Evolutionary conservation across 441 rosid genomes (phyloP), one percentile per base, ranked within the genome.

Genomic region (Croton laevigatus): DNA sequence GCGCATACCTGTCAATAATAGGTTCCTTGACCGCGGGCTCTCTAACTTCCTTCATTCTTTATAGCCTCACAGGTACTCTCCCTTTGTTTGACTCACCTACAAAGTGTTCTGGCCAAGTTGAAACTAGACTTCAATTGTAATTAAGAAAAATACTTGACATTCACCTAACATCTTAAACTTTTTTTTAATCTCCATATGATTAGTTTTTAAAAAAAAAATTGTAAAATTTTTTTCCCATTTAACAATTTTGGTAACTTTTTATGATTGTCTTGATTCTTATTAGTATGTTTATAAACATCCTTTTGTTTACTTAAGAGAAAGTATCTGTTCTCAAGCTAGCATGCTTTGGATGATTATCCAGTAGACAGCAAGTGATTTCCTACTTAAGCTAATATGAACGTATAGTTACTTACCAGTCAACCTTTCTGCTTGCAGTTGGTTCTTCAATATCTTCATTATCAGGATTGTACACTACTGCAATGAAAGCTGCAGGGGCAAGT

Each of bases 401-500:
- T 58, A 49, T n/a, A n/a, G 22, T 49, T 17, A 7, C 65, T 69
- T n/a, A 64, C 19, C 57, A 54, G 42, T 37, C 42, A 65, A 55
- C 76, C 32, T 73, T 75, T 57, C 71, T 64, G 36, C 80, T 62
- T 74, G 86, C 88, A 94, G 99, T 91, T 83, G 99, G 97, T 59
- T 83, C 89, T 52, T 86, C 97, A 3, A 82, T 91, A 46, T 91
- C 97, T 42, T 84, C 88, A 52, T 82, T 91, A 46, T 90, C 97
- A 6, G 89, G 97, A 62, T 79, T 94, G 76, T 94, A 94, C 75
- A 89, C 99, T 37, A 81, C 85, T 59, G 87, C 97, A 66, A 94
- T 92, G 97, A 94, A 94, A 86, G 97, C 97, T 70, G 99, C 97
- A 13, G 99, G 99, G 0, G 94, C 99, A 36, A 91, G 99, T 66